These are phyloP conservation scores for Ganoderma sinense DNA, from an alignment of 1,284 basidiomycete genomes.

Conservation along the genomic window DNA sequence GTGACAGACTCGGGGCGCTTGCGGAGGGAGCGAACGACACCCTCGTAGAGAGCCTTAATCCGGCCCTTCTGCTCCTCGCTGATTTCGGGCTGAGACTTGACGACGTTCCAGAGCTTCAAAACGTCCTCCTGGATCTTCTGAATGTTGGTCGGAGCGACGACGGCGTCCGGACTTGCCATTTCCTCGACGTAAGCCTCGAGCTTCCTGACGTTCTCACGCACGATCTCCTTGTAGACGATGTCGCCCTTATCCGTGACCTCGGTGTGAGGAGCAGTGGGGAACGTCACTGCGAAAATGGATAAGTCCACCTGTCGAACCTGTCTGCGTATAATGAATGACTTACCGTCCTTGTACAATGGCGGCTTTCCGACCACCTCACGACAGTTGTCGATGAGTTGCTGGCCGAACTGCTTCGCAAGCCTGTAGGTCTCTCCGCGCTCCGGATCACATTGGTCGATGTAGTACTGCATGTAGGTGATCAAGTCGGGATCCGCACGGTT, in stretches of 20 bases:
- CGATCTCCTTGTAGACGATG: slow-evolving; percentile 94
- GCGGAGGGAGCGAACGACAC: slow-evolving; percentile 86
- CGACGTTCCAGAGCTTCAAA: slow-evolving; percentile 95
- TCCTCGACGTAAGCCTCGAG: slow-evolving; percentile 98
- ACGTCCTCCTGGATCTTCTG: slow-evolving; percentile 98
- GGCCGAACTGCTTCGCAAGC: slow-evolving; percentile 96
- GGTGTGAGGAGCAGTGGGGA: slow-evolving; percentile 97
- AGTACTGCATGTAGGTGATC: slow-evolving; percentile 94
- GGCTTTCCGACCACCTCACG: slow-evolving; percentile 84
- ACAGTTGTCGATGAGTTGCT: slow-evolving; percentile 95
- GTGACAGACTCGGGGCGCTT: slow-evolving; percentile 66
- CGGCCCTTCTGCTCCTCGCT: slow-evolving; percentile 97
- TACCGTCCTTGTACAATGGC: slow-evolving; percentile 93
- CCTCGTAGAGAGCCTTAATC: slow-evolving; percentile 96
- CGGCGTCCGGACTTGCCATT: slow-evolving; percentile 95
- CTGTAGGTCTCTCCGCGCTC: slow-evolving; percentile 90
- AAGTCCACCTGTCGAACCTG: slow-evolving; percentile 8
- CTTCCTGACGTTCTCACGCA: slow-evolving; percentile 95
- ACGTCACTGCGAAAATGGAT: slow-evolving; percentile 72
- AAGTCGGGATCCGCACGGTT: slow-evolving; percentile 95
- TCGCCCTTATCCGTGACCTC: slow-evolving; percentile 94
- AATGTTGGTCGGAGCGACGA: slow-evolving; percentile 86
- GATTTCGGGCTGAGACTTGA: slow-evolving; percentile 96
- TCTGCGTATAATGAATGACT: slow-evolving; percentile 35
- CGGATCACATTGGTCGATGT: slow-evolving; percentile 87